Evolutionary conservation across 257 asterid species (phyloP), one percentile per base, ranked within the genome.

Genomic region (Linaria vulgaris): DNA sequence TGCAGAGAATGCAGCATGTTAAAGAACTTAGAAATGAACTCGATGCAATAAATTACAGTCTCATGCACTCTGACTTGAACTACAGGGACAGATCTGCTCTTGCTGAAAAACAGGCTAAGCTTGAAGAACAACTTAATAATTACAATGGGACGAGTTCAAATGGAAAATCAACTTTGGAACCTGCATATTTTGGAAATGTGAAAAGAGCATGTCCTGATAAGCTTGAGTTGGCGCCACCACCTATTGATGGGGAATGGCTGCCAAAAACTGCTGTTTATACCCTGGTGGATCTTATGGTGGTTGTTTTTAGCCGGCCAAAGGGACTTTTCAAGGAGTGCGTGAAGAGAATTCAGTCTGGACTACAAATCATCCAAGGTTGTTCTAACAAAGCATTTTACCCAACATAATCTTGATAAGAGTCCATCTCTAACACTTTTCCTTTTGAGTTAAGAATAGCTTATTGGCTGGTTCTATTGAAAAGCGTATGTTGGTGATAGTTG

Each of bases 241-340:
- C 99, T 48, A 82, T 90, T 78, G 96, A 87, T 77, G 99, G 99
- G 67, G 97, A 94, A 67, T 94, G 99, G 99, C 85, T 94, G 68
- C 99, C 99, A 24, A 94, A 87, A 79, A 78, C 96, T 79, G 99
- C 97, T 20, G 87, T 90, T 44, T 90, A 85, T 77, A 95, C 96
- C 38, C 78, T 94, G 81, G 90, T 94, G 34, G 96, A 94, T 83
- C 95, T 94, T 71, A 83, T 78, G 66, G 86, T 85, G 68, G 91
- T 88, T 45, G 88, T 90, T 78, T 90, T 90, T 72, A 79, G 83
- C 82, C 87, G 97, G 55, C 97, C 99, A 16, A 94, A 94, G 66
- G 99, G 97, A 62, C 86, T 82, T 61, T 83, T 87, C 64, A 94
- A 75, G 76, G 99, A 94, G 60, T 85, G 95, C 59, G 81, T 71